Conservation (phyloP, 345 rosid species). For the Brassica rapa region DNA sequence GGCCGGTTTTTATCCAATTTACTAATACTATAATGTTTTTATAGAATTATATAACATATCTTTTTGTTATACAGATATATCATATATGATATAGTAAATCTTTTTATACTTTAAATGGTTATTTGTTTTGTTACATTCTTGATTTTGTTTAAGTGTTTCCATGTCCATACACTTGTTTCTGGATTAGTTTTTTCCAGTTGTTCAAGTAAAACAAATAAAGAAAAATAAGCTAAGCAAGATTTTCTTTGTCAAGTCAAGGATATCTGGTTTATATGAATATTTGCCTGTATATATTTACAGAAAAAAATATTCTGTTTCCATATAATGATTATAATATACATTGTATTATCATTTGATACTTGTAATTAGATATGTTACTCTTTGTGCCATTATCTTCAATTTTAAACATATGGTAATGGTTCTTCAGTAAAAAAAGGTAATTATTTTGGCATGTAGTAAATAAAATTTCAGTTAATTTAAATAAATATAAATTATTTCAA, state of each 20-base stretch:
- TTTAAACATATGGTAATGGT: background rate
- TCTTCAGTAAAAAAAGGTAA: no score
- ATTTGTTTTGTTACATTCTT: background rate
- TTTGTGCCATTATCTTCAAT: background rate
- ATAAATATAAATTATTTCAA: background rate
- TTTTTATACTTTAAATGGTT: background rate
- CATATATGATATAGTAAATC: background rate
- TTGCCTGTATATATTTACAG: background rate
- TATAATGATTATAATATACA: background rate
- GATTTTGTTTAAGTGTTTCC: background rate
- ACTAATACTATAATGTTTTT: background rate
- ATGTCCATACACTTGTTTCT: background rate
- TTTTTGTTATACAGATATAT: background rate
- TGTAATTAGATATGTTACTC: background rate
- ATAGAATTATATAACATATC: background rate
- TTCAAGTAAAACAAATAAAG: background rate
- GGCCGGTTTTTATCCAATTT: background rate
- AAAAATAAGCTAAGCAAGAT: background rate
- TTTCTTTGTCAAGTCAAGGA: background rate
- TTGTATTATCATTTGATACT: background rate
- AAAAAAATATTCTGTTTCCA: background rate
- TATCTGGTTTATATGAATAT: background rate
- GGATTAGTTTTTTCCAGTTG: background rate
- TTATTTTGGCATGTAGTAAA: no score
- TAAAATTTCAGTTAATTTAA: no score